Evolutionary conservation across 2,329 filamentous ascomycete genomes (phyloP).

Genomic region (Blastomyces percursus): DNA sequence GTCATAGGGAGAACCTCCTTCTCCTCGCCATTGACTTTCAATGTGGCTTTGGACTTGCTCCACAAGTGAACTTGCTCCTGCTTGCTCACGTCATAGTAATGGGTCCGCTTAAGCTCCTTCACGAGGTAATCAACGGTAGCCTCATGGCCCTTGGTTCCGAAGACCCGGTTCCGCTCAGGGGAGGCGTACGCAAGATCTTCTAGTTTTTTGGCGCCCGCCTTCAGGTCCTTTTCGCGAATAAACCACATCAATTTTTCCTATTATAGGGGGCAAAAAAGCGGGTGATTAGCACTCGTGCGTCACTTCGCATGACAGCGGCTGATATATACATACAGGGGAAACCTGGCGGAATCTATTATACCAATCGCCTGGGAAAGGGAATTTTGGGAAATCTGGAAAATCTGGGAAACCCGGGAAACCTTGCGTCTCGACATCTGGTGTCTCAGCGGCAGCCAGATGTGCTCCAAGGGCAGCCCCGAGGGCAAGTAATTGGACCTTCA

Average conservation of each 20-base stretch:
- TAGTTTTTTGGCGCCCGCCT: constrained; percentile 14
- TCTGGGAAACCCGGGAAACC: not conserved
- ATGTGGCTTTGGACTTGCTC: constrained; percentile 8
- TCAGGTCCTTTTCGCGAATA: constrained; percentile 17
- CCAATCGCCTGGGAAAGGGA: not conserved
- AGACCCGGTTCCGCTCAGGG: constrained; percentile 19
- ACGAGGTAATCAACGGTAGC: constrained; percentile 14
- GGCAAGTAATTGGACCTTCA: constrained; percentile 11
- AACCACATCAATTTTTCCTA: constrained; percentile 16
- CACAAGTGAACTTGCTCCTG: constrained; percentile 14
- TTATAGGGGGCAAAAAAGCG: not conserved
- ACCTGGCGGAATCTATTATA: not conserved
- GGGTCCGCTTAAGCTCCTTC: constrained; percentile 11
- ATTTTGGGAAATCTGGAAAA: not conserved
- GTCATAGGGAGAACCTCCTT: constrained; percentile 12
- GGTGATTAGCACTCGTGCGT: not conserved
- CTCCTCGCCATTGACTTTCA: constrained; percentile 12
- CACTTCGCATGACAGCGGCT: not conserved
- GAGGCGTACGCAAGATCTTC: constrained; percentile 16
- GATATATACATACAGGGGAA: constrained; percentile 2
- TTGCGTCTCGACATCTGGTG: not conserved
- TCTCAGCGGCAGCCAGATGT: constrained; percentile 2
- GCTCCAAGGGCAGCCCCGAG: constrained; percentile 12
- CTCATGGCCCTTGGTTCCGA: constrained; percentile 15
- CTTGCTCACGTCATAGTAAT: constrained; percentile 15